Conservation (phyloP, 1,284 basidiomycete genomes). For the Rhodotorula mucilaginosa region DNA sequence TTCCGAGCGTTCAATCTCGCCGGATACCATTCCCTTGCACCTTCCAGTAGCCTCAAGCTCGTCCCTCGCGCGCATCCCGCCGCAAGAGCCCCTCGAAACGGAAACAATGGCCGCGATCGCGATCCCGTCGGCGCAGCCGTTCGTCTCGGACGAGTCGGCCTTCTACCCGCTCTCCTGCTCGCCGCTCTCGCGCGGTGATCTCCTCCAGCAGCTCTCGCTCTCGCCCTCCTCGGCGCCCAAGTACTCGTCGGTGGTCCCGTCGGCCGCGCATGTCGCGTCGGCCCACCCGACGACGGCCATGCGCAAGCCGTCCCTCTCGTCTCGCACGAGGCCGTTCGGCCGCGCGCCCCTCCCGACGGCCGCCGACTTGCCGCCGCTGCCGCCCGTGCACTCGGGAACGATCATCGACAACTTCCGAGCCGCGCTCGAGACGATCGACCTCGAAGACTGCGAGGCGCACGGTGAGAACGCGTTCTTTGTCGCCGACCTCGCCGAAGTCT, state of each 20-base stretch:
- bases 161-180: constrained; percentile 30
- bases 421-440: constrained; percentile 45
- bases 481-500: constrained; percentile 86
- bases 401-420: constrained; percentile 38
- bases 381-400: constrained; percentile 36
- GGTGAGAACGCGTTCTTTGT: constrained; percentile 96
- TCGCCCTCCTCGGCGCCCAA: constrained; percentile 21
- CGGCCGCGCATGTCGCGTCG: constrained; percentile 8
- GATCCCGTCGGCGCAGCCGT: constrained; percentile 28
- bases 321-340: constrained; percentile 1
- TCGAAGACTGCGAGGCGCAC: constrained; percentile 56
- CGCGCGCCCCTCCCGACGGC: constrained; percentile 13
- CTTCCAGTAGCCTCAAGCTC: neutral
- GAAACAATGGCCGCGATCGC: constrained; percentile 37
- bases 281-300: neutral
- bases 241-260: constrained; percentile 17
- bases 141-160: constrained; percentile 19
- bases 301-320: constrained; percentile 12
- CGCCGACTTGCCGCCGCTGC: constrained; percentile 10
- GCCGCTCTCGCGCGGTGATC: constrained; percentile 31
- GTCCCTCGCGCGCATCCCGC: neutral
- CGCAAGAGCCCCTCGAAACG: neutral
- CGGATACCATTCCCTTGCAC: neutral
- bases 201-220: constrained; percentile 28
- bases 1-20: neutral